Conservation (phyloP, 2,329 filamentous ascomycete genomes). For the Triangularia verruculosa region DNA sequence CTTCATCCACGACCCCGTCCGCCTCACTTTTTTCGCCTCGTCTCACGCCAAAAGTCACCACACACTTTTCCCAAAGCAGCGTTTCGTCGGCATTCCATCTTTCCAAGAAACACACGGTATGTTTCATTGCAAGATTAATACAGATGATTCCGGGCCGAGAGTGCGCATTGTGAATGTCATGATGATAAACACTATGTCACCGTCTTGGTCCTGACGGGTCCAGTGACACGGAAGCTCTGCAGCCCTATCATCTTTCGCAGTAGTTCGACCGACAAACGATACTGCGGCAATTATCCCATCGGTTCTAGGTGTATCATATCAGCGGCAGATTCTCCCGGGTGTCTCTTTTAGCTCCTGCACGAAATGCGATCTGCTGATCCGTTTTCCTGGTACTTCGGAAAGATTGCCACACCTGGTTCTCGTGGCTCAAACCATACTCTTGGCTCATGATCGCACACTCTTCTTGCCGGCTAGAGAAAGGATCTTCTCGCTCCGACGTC, state of each 20-base stretch:
- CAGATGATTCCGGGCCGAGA: slow-evolving; percentile 1
- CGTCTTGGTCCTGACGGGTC: not conserved
- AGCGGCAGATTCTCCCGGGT: slow-evolving; percentile 4
- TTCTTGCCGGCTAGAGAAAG: not conserved
- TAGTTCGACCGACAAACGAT: not conserved
- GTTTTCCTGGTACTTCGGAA: not conserved
- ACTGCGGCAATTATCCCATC: slow-evolving; percentile 1
- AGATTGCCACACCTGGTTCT: not conserved
- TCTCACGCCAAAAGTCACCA: slow-evolving; percentile 11
- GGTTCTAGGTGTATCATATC: not conserved
- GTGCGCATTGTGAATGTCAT: not conserved
- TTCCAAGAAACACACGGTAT: slow-evolving; percentile 3
- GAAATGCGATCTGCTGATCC: slow-evolving; percentile 15
- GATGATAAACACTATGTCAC: not conserved
- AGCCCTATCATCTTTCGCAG: slow-evolving; percentile 23
- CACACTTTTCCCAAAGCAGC: slow-evolving; percentile 5
- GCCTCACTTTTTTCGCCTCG: slow-evolving; percentile 29
- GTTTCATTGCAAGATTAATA: not conserved
- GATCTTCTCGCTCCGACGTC: not conserved
- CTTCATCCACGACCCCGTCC: slow-evolving; percentile 15
- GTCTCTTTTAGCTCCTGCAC: slow-evolving; percentile 7
- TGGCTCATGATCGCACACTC: not conserved
- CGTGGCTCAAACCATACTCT: not conserved
- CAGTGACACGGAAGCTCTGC: slow-evolving; percentile 22
- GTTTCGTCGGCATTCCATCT: not conserved